Conservation (phyloP, 371 early-diverging fungal species). For the Rhizopus sp. region DNA sequence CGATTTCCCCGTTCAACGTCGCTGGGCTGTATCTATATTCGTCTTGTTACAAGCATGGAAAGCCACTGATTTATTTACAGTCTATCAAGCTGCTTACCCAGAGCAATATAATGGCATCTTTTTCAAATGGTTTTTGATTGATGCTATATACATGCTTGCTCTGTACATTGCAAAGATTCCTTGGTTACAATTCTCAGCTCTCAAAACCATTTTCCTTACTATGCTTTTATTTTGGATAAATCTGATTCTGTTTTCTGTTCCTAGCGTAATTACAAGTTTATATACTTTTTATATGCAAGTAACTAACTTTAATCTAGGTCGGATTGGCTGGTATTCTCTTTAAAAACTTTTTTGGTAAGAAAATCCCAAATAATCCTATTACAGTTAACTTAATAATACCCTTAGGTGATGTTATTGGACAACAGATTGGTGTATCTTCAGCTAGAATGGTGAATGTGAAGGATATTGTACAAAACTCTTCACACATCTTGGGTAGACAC, state of each 20-base stretch:
- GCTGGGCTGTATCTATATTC: conserved; percentile 41
- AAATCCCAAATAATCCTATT: not conserved
- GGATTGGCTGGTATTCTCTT: conserved; percentile 10
- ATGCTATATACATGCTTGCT: conserved; percentile 29
- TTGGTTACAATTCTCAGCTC: conserved; percentile 45
- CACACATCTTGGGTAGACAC: conserved; percentile 52
- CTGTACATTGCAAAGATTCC: conserved; percentile 45
- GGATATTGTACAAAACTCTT: conserved; percentile 40
- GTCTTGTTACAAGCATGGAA: conserved; percentile 38
- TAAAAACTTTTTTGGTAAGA: conserved; percentile 14
- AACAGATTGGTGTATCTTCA: conserved; percentile 41
- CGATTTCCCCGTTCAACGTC: conserved; percentile 50
- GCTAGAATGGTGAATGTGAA: conserved; percentile 45
- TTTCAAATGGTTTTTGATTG: conserved; percentile 38
- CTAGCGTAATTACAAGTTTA: conserved; percentile 26
- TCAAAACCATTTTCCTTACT: conserved; percentile 31
- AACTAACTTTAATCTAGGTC: conserved; percentile 8
- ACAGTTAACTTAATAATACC: not conserved
- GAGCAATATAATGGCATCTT: conserved; percentile 28
- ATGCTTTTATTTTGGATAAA: conserved; percentile 19
- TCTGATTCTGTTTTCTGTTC: conserved; percentile 30
- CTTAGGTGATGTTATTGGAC: conserved; percentile 35
- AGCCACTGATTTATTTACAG: conserved; percentile 21
- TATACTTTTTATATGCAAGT: not conserved
- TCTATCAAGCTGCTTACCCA: conserved; percentile 30